Evolutionary conservation across 139 green algal genomes (phyloP).

Genomic region (Diplosphaera chodatii): DNA sequence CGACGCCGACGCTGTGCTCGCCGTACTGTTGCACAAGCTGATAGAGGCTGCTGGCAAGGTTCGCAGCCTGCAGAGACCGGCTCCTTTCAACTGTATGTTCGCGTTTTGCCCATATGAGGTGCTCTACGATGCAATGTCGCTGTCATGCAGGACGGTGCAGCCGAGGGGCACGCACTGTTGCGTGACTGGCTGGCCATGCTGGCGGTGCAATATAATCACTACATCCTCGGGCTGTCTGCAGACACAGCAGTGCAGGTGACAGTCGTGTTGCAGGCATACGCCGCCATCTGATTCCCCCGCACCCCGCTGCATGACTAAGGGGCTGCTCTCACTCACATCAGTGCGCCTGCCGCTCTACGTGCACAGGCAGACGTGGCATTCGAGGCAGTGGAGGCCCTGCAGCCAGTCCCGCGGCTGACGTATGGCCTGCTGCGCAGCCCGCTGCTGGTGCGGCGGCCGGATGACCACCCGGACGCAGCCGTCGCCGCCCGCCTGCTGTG

Average conservation of each 20-base stretch:
- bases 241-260: not conserved
- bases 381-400: constrained; percentile 38
- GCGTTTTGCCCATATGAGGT: no score
- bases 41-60: constrained; percentile 20
- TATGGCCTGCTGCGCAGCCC: constrained; percentile 78
- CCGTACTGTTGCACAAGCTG: constrained; percentile 75
- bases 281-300: no score
- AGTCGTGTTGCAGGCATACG: no score
- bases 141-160: constrained; percentile 32
- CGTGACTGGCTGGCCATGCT: constrained; percentile 85
- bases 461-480: constrained; percentile 58
- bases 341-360: not conserved
- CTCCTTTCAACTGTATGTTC: no score
- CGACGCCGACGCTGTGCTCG: constrained; percentile 55
- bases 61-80: not conserved
- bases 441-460: constrained; percentile 32
- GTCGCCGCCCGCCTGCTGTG: constrained; percentile 52
- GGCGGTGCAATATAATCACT: constrained; percentile 57
- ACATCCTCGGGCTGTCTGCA: constrained; percentile 1
- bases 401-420: constrained; percentile 67
- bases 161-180: constrained; percentile 66
- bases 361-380: constrained; percentile 55
- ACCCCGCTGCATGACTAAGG: no score
- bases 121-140: no score
- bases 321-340: no score